A percentile compares a stretch with the other conserved stretches of the same genome.
phyloP scores from a whole-genome alignment of 2,329 filamentous ascomycete genomes.

The Claviceps citrina region DNA sequence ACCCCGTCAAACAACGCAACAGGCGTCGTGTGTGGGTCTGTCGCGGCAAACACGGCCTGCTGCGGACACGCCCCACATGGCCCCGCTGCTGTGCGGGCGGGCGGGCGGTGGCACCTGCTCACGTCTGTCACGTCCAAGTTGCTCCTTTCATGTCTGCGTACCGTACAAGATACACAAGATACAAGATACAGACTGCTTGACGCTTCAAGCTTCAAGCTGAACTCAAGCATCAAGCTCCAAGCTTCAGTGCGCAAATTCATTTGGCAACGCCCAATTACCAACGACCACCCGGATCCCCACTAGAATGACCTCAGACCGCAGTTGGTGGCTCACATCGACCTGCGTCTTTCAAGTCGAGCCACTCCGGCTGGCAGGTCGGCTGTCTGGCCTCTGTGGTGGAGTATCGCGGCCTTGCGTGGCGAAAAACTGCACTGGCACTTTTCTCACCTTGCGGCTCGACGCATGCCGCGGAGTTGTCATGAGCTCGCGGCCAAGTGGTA shows the following conservation, averaged over 20 bases:
- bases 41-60: conserved; percentile 12
- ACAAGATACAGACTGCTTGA: too few relatives aligned
- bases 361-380: neutral
- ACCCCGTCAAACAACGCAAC: too few relatives aligned
- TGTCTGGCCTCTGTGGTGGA: neutral
- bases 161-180: too few relatives aligned
- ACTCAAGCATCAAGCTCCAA: too few relatives aligned
- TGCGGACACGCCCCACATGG: conserved; percentile 9
- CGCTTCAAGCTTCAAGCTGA: too few relatives aligned
- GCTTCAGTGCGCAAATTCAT: too few relatives aligned
- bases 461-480: neutral
- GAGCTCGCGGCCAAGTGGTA: neutral
- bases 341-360: neutral
- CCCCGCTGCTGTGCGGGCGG: too few relatives aligned
- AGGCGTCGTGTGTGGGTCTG: neutral
- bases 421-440: too few relatives aligned
- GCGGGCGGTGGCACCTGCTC: too few relatives aligned
- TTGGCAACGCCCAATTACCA: neutral
- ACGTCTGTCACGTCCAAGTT: too few relatives aligned
- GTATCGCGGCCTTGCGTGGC: too few relatives aligned
- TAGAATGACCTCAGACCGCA: neutral
- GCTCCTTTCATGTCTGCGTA: too few relatives aligned
- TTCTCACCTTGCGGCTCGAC: neutral
- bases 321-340: neutral
- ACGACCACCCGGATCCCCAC: neutral